Base-by-base conservation (phyloP, 2,329 filamentous ascomycete species). In the Scedosporium apiospermum region DNA sequence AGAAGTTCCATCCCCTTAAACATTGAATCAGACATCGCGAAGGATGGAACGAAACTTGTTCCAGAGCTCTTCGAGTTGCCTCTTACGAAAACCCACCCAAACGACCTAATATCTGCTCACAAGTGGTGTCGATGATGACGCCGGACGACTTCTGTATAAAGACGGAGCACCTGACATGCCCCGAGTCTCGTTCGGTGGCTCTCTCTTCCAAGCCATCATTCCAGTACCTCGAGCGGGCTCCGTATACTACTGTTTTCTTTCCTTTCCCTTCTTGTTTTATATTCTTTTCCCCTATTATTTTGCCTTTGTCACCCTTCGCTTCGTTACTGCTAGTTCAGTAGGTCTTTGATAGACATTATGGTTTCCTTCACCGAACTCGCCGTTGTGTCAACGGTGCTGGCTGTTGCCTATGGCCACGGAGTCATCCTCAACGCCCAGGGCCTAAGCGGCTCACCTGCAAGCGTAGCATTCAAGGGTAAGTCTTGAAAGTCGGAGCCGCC, bases 401-500 rank as follows among this genome's bases (percentile, higher is more conserved):
- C 73, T 26, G 63, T 78, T 16, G 71, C 69, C 61, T 71, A 71
- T 26, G 77, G 72, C 30, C 81, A 83, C 66, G 76, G 75, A 30
- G 78, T 80, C 38, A 78, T 83, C 64, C 69, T 81, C 55, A 72
- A 68, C 34, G 80, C 77, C 12, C 76, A 80, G 63, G 80, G 80
- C 59, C 66, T 74, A n/a, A 44, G 70, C 0, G 78, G 77, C 1
- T 64, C 63, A 2, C 79, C 79, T 18, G 67, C 74, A 10, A 80
- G 78, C 64, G 71, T 81, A 57, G 81, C 78, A n/a, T 82, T 81
- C 68, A 72, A 78, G 70, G 78, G 79, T 78, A 49, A 27, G 63
- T 61, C 6, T 53, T 9, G 3, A n/a, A 6, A 30, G 3, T 34
- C 9, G 23, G 23, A 21, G 21, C 44, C 10, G 51, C n/a, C 53